Base-by-base conservation (phyloP, 345 rosid species). In the Salix suchowensis region DNA sequence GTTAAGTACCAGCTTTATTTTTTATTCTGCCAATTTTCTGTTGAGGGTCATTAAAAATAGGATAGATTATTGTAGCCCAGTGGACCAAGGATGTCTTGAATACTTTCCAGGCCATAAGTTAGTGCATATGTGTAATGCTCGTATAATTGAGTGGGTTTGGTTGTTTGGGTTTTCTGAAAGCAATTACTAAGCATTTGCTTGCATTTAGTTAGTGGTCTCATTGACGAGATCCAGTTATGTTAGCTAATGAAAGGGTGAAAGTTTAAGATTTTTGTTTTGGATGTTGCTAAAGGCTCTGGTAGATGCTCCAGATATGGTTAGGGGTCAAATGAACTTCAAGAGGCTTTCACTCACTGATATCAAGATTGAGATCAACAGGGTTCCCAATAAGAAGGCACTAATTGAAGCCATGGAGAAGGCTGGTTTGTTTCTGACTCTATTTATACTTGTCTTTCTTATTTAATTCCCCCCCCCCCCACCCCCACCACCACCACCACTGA, bases 271-370 rank as follows among this genome's bases (percentile, higher is more conserved):
- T 44, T 44, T 21, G 6, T 23, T 30, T 71, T 72, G 32, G 26
- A 36, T 50, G 65, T 10, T 72, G 23, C 18, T 37, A 42, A 61
- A 78, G 81, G 81, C 81, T 68, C 66, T 78, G 4, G 81, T 78
- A n/a, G 81, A 78, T 78, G 70, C 81, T 7, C 81, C 81, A 1
- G 77, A 78, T 67, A 78, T 78, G 81, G 81, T 78, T 24, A 78
- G 81, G 74, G 46, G 81, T 55, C 81, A 78, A 55, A 68, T 79
- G 65, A 74, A 79, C 74, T 79, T 74, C 74, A 79, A 79, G 78
- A 74, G 78, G 78, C 74, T 79, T n/a, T 68, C 78, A 0, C 78
- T 79, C 3, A 74, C 82, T 4, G 82, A 74, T 46, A 68, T 74
- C 74, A 78, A 78, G 77, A 77, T 77, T 23, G 80, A 77, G 39